Evolutionary conservation across 495 filamentous ascomycete genomes (phyloP).

Genomic region (Xylaria grammica): DNA sequence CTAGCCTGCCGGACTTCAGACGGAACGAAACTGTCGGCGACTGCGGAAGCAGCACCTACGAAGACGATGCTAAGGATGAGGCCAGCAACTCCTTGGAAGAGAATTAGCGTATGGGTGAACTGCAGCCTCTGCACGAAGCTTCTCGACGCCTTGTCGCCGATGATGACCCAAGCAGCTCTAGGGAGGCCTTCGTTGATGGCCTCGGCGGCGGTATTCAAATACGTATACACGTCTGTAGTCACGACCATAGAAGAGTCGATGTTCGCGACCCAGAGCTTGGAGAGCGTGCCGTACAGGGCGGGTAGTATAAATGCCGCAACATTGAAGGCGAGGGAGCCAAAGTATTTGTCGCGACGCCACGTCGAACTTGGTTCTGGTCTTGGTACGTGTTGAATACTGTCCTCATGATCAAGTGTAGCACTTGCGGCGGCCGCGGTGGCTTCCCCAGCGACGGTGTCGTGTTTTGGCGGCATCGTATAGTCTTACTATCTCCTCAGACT

Average conservation of each 20-base stretch:
- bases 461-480: constrained; percentile 23
- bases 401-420: background rate
- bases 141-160: constrained; percentile 67
- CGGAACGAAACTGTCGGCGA: constrained; percentile 70
- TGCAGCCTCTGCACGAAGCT: constrained; percentile 56
- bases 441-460: background rate
- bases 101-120: constrained; percentile 68
- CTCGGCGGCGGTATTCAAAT: constrained; percentile 67
- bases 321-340: constrained; percentile 67
- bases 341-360: constrained; percentile 46
- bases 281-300: constrained; percentile 70
- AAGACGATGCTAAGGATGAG: constrained; percentile 68
- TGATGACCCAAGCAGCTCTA: constrained; percentile 69
- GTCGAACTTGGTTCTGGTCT: background rate
- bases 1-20: constrained; percentile 57
- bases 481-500: background rate
- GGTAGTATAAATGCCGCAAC: constrained; percentile 67
- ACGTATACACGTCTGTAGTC: constrained; percentile 65
- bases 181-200: constrained; percentile 79
- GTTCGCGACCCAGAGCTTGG: constrained; percentile 76
- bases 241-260: constrained; percentile 70
- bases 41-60: constrained; percentile 54
- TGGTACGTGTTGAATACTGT: background rate
- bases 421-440: background rate
- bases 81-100: constrained; percentile 62